phyloP scores from a whole-genome alignment of 768 basidiomycete species.

The Amanita molliuscula region DNA sequence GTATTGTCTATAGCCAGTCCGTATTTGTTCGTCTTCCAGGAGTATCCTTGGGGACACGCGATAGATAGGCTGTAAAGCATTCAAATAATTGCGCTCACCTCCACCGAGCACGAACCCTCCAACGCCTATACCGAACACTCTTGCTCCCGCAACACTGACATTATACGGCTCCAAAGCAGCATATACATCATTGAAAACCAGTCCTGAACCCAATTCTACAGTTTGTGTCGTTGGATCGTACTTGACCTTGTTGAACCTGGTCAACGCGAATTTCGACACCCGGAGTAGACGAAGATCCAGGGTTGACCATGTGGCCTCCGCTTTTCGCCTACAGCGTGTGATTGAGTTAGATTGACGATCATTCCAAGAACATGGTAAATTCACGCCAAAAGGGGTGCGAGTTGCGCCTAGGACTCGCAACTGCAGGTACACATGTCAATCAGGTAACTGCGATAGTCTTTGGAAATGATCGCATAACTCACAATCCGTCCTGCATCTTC shows the following conservation, averaged over 20 bases:
- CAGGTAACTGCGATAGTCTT: too few species aligned
- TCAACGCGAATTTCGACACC: conserved; percentile 43
- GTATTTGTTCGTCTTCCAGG: conserved; percentile 26
- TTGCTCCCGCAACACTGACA: conserved; percentile 37
- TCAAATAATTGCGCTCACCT: conserved; percentile 26
- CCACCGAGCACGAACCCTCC: conserved; percentile 40
- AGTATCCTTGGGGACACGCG: conserved; percentile 32
- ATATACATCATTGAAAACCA: conserved; percentile 45
- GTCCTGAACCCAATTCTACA: conserved; percentile 20
- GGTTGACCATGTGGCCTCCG: conserved; percentile 35
- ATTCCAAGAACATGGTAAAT: neutral
- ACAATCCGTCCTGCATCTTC: conserved; percentile 4
- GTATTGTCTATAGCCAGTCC: conserved; percentile 30
- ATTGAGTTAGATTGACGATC: neutral
- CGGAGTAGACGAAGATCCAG: conserved; percentile 37
- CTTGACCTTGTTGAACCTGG: conserved; percentile 23
- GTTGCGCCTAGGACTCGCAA: neutral
- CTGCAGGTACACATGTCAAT: neutral
- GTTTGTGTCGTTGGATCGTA: conserved; percentile 22
- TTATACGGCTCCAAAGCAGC: conserved; percentile 26
- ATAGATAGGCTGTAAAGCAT: conserved; percentile 18
- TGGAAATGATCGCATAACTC: neutral
- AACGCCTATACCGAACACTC: conserved; percentile 36
- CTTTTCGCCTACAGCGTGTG: conserved; percentile 33
- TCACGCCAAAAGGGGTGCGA: neutral